Evolutionary conservation across 331 rosid species (phyloP), one percentile per base, ranked within the genome.

Genomic region (Arachis monticola): DNA sequence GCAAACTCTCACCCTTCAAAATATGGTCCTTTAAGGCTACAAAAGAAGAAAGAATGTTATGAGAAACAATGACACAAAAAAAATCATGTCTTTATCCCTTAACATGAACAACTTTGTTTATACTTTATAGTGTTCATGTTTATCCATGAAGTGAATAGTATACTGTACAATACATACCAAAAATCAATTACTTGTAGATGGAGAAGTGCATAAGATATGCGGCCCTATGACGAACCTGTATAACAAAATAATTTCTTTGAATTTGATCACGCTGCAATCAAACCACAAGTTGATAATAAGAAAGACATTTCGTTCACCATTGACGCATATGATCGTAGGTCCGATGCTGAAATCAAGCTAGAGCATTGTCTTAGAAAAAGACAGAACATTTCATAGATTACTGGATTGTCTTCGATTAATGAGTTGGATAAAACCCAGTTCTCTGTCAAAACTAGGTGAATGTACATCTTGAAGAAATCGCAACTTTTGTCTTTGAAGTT

Each of bases 181-280:
- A 58, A 38, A 61, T 67, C 3, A 60, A 38, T 46, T 70, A 77
- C 10, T 78, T 78, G 12, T 59, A 35, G 81, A 85, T 6, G 70
- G 83, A 80, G 82, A 90, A 89, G 80, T 92, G 97, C 60, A 88
- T 84, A 66, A 92, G 90, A 80, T 86, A 92, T 50, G 96, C 82
- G 45, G 99, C 99, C 73, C 84, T 86, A 59, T 87, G 85, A 27
- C 99, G 97, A 79, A 92, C 91, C 99, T 94, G 97, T 62, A 79
- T 70, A 41, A 40, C 13, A 69, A 44, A 51, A 47, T 60, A 44
- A 64, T 4, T 55, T 71, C 56, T 5, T 48, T 44, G 80, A 2
- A 52, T 61, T 70, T 14, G 56, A 60, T 59, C 31, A 53, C 50
- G 53, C 10, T 7, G 50, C 0, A 44, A 69, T 38, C 74, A 69